Evolutionary conservation across 805 yeast species (phyloP).

Genomic region (Metschnikowia kunwiensis): DNA sequence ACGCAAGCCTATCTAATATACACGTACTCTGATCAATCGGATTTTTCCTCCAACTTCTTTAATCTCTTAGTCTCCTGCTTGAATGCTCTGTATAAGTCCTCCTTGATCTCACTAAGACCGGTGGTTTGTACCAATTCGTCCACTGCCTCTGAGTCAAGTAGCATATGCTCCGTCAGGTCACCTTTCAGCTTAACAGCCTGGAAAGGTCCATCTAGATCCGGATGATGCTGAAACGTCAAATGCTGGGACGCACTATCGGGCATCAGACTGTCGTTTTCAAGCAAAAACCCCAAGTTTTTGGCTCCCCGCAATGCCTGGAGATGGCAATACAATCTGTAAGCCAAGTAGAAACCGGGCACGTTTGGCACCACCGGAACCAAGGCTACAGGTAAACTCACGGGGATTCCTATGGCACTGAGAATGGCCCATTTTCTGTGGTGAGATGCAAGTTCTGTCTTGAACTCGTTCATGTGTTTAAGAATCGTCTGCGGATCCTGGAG

Average conservation of each 20-base stretch:
- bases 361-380: constrained; percentile 85
- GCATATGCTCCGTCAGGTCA: constrained; percentile 29
- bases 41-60: constrained; percentile 1
- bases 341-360: constrained; percentile 83
- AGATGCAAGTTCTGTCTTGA: constrained; percentile 43
- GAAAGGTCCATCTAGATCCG: constrained; percentile 18
- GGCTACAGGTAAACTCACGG: constrained; percentile 77
- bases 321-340: constrained; percentile 82
- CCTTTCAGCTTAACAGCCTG: not conserved
- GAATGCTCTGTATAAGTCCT: constrained; percentile 49
- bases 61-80: constrained; percentile 47
- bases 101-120: constrained; percentile 43
- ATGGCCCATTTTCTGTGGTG: constrained; percentile 57
- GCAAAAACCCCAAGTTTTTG: constrained; percentile 56
- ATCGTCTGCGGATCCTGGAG: constrained; percentile 33
- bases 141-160: constrained; percentile 46
- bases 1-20: too few relatives aligned
- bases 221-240: constrained; percentile 14
- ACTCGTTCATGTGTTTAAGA: constrained; percentile 38
- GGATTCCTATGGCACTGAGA: constrained; percentile 57
- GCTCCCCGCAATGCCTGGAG: constrained; percentile 76
- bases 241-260: constrained; percentile 10
- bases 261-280: constrained; percentile 29
- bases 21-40: not conserved
- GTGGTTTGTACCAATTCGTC: constrained; percentile 44